Evolutionary conservation across 129 eudicot species (phyloP).

Genomic region (Centella asiatica): DNA sequence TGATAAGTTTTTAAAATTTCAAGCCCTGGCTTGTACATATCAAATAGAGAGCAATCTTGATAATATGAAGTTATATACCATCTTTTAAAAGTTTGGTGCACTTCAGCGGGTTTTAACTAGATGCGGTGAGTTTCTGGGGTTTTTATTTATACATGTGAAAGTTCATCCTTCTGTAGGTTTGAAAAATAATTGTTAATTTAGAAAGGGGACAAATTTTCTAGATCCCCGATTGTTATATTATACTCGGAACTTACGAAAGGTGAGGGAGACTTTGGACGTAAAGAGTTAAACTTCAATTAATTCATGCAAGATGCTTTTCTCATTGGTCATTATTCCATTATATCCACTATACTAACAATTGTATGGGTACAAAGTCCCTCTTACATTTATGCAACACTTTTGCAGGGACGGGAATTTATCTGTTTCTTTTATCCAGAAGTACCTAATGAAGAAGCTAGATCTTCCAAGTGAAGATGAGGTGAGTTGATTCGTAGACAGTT

Average conservation of each 20-base stretch:
- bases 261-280: no score
- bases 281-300: no score
- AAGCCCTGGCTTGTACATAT: neutral
- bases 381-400: neutral
- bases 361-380: no score
- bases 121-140: neutral
- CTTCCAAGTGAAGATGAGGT: slow-evolving; percentile 50
- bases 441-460: slow-evolving; percentile 35
- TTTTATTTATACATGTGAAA: no score
- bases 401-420: slow-evolving; percentile 41
- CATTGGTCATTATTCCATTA: no score
- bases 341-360: no score
- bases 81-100: neutral
- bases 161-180: neutral
- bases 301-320: no score
- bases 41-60: neutral
- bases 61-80: neutral
- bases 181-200: neutral
- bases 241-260: no score
- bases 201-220: no score
- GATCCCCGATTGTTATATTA: no score
- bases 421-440: slow-evolving; percentile 41
- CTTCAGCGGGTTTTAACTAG: neutral
- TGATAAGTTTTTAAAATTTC: no score
- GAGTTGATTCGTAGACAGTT: neutral